Base-by-base conservation (phyloP, 805 yeast species). In the Myxozyma nipponensis region DNA sequence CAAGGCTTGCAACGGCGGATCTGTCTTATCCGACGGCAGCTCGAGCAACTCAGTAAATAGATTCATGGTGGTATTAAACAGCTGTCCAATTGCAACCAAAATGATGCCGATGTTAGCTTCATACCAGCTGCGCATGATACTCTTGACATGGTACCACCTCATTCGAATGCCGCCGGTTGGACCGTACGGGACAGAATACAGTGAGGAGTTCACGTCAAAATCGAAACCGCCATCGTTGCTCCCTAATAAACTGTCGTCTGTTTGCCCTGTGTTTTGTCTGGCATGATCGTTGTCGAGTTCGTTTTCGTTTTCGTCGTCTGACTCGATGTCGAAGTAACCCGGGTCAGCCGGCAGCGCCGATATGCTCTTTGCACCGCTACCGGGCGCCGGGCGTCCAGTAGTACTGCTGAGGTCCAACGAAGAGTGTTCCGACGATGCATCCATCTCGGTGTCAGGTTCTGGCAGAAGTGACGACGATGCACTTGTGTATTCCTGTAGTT, bases 41-140 rank as follows among this genome's bases (percentile, higher is more conserved):
- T 82, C 86, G 44, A 87, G 68, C n/a, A 87, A 67, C 63, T 86
- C 83, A 57, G 95, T 83, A 3, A 85, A 76, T 4, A 83, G 76
- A 4, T 83, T 76, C 95, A 87, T 87, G 24, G 82, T 64, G 1
- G 90, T 80, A 64, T 85, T 86, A 72, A 84, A 84, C 44, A 86
- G 72, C 63, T 85, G 91, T 2, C 90, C 77, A 9, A 77, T 46
- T 4, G 85, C 65, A 23, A 84, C 69, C 22, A 84, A 71, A 4
- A 77, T 62, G 22, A 84, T 66, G 0, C 95, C 95, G 13, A 69
- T 56, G 61, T 82, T 58, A n/a, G 45, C 49, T 7, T 50, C 48
- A 25, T 47, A 52, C 54, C 55, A 52, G 15, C 24, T 24, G 22
- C 39, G 35, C 4, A 50, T 24, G 23, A 37, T 4, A 24, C 15